Percentiles rank a stretch among this genome's conserved stretches.
These are phyloP conservation scores for Sarcomyxa edulis DNA, from an alignment of 768 basidiomycete genomes.

Conservation along the genomic window DNA sequence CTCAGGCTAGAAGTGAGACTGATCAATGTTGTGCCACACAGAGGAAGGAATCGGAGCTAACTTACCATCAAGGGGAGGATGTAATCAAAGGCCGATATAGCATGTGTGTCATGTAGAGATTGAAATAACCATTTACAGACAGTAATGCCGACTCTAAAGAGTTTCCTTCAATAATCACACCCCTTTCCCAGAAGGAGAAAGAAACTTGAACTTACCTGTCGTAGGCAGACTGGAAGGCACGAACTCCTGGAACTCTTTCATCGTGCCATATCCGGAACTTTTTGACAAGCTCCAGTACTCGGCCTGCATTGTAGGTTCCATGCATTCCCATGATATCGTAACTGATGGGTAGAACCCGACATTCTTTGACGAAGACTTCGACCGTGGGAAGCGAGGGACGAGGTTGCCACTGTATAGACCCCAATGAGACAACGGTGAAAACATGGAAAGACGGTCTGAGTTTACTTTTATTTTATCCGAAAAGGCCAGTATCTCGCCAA, in stretches of 20 bases:
- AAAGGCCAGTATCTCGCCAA: slow-evolving; percentile 70
- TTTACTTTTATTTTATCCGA: slow-evolving; percentile 68
- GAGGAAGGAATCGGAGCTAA: too few species aligned
- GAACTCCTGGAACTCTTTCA: slow-evolving; percentile 65
- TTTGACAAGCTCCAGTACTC: slow-evolving; percentile 56
- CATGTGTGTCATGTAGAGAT: slow-evolving; percentile 71
- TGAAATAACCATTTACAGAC: slow-evolving; percentile 78
- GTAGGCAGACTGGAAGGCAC: slow-evolving; percentile 83
- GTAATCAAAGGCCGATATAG: slow-evolving; percentile 73
- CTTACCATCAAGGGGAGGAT: slow-evolving; percentile 76
- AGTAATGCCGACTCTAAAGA: slow-evolving; percentile 50
- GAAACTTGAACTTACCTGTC: slow-evolving; percentile 66
- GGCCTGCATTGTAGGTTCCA: slow-evolving; percentile 52
- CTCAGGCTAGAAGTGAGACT: slow-evolving; percentile 49
- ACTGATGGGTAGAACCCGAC: slow-evolving; percentile 45
- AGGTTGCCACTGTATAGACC: slow-evolving; percentile 50
- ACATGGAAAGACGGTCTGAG: background rate
- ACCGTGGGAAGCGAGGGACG: slow-evolving; percentile 54
- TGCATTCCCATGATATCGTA: slow-evolving; percentile 75
- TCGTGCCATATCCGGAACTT: slow-evolving; percentile 66
- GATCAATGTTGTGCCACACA: slow-evolving; percentile 1
- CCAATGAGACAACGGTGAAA: slow-evolving; percentile 3
- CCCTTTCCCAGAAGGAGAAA: too few species aligned
- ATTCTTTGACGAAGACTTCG: slow-evolving; percentile 65
- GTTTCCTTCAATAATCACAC: too few species aligned